A percentile compares a stretch with the other conserved stretches of the same genome.
phyloP scores from a whole-genome alignment of 106 monocot genomes.

The Dendrobium officinale region DNA sequence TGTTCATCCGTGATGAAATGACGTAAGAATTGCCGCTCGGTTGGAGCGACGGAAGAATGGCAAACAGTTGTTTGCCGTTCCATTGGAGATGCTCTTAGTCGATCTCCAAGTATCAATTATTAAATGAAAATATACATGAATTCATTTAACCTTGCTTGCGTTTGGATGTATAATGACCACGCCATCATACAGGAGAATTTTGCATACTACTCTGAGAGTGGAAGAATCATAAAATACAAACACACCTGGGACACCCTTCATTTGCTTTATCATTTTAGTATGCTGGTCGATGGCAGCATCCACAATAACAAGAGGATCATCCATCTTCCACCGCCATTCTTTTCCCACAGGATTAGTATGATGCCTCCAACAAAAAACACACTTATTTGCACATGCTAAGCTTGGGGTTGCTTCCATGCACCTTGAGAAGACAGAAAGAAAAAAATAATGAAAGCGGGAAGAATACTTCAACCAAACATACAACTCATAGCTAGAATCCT shows the following conservation, averaged over 20 bases:
- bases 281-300: conserved; percentile 80
- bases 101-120: not conserved
- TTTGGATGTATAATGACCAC: not conserved
- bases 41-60: too few relatives aligned
- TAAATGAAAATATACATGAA: not conserved
- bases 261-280: conserved; percentile 97
- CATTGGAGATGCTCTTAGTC: not conserved
- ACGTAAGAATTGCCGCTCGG: too few relatives aligned
- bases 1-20: too few relatives aligned
- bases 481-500: not conserved
- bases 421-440: conserved; percentile 17
- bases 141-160: not conserved
- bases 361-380: conserved; percentile 99
- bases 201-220: not conserved
- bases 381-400: conserved; percentile 99
- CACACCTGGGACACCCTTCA: conserved; percentile 99
- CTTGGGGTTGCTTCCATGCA: conserved; percentile 99
- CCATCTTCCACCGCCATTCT: conserved; percentile 96
- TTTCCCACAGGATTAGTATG: conserved; percentile 98
- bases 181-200: not conserved
- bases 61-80: too few relatives aligned
- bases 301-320: conserved; percentile 83
- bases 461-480: not conserved
- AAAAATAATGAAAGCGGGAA: not conserved
- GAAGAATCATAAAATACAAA: not conserved